Percentiles rank a stretch among this genome's conserved stretches.
Evolutionary conservation across 805 yeast species (phyloP).

Genomic region (Pichia californica): DNA sequence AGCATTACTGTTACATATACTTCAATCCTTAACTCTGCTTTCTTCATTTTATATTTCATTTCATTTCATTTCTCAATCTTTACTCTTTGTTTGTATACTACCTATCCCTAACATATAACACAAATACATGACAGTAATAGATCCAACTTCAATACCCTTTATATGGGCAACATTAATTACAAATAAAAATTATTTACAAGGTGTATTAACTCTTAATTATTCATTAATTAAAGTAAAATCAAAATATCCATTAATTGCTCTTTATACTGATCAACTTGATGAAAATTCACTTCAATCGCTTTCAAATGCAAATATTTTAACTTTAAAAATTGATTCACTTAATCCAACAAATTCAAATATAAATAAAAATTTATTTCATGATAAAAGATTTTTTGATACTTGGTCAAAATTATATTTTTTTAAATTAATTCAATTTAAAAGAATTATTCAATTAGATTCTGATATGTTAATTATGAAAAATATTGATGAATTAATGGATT

Average conservation of each 20-base stretch:
- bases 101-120: not conserved
- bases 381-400: constrained; percentile 51
- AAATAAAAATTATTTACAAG: constrained; percentile 43
- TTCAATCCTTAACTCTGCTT: too few relatives aligned
- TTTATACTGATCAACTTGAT: constrained; percentile 43
- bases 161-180: constrained; percentile 57
- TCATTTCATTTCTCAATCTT: too few relatives aligned
- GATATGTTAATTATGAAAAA: constrained; percentile 53
- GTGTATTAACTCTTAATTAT: constrained; percentile 44
- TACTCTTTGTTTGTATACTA: too few relatives aligned
- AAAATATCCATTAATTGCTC: constrained; percentile 44
- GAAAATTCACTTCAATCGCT: constrained; percentile 36
- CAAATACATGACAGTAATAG: not conserved
- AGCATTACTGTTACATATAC: too few relatives aligned
- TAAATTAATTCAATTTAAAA: constrained; percentile 41
- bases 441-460: constrained; percentile 49
- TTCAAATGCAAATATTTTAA: constrained; percentile 35
- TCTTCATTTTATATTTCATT: too few relatives aligned
- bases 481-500: constrained; percentile 54
- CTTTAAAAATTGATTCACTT: constrained; percentile 36
- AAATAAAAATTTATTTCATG: constrained; percentile 36
- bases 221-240: constrained; percentile 39
- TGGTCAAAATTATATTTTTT: constrained; percentile 59
- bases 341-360: constrained; percentile 32
- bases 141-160: constrained; percentile 12